Conservation (phyloP, 2,329 filamentous ascomycete species). For the Ascochyta rabiei region DNA sequence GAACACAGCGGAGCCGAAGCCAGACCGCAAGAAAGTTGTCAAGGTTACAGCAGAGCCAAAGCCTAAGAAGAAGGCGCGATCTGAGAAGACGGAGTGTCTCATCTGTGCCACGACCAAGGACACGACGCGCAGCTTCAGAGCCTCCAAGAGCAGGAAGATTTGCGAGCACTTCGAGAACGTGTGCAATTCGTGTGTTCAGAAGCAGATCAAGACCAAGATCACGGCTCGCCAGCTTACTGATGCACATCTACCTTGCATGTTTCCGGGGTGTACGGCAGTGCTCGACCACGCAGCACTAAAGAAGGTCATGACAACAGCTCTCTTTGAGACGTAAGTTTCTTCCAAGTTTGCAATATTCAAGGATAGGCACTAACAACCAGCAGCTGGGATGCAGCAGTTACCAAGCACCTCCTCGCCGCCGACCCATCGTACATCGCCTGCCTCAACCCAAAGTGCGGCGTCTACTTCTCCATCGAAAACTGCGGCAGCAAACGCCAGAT, state of each 20-base stretch:
- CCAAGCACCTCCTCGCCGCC: constrained; percentile 19
- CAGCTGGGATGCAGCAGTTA: constrained; percentile 32
- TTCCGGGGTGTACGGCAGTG: constrained; percentile 17
- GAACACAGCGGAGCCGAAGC: constrained; percentile 1
- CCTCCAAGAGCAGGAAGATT: neutral
- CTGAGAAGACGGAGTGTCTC: constrained; percentile 23
- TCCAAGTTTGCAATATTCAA: neutral
- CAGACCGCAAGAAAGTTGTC: constrained; percentile 4
- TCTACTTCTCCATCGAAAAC: constrained; percentile 31
- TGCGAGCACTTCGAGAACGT: constrained; percentile 30
- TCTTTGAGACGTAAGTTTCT: constrained; percentile 23
- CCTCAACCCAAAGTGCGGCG: constrained; percentile 26
- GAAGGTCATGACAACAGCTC: constrained; percentile 10
- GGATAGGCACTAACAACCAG: neutral
- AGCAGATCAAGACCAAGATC: constrained; percentile 27
- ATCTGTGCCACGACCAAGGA: constrained; percentile 23
- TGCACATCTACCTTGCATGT: constrained; percentile 22
- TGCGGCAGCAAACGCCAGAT: constrained; percentile 15
- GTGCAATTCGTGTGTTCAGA: constrained; percentile 29
- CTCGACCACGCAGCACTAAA: constrained; percentile 18
- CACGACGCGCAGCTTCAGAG: constrained; percentile 19
- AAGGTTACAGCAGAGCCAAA: constrained; percentile 2
- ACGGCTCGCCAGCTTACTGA: constrained; percentile 19
- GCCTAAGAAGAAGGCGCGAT: constrained; percentile 12
- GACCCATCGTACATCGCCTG: constrained; percentile 25